Base-by-base conservation (phyloP, 1,284 basidiomycete genomes). In the Apiotrichum brassicae region DNA sequence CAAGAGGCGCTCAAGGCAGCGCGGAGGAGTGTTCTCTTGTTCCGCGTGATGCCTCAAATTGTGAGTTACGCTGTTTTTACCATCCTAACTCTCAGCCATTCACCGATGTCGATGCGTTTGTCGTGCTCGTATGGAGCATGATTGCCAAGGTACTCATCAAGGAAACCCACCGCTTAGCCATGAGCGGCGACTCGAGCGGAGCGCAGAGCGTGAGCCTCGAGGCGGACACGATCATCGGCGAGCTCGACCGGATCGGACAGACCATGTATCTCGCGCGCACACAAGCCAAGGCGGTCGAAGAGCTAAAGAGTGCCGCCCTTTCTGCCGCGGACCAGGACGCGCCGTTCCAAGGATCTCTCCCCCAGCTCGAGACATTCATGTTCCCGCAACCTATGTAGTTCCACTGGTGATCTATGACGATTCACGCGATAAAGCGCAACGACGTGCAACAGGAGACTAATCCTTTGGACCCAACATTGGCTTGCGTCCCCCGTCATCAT, bases 71-170 rank as follows among this genome's bases (percentile, higher is more conserved):
- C 14, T 9, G 9, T 7, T 22, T 3, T 7, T 19, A 5, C 37
- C 20, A 14, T 13, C 37, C 14, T 6, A 23, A 24, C 22, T 6
- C 19, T 20, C 40, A 70, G 66, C 61, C 65, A 1, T 55, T 61
- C 36, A 54, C 58, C 1, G 69, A 69, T 36, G 61, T 67, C 23
- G 69, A 71, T 37, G 61, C 64, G 11, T 65, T 68, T 46, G 51
- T 62, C 6, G 51, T 67, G 13, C 54, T 68, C 23, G 62, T 70
- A 16, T 71, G 68, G 69, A 62, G 62, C 43, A 61, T 71, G 58
- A 59, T 68, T 16, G 59, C 61, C 26, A 67, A 66, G 46, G 51
- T 60, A 1, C 49, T 71, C 25, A 51, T 68, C 50, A 70, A 70
- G 51, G 69, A 71, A 53, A 44, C 63, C 35, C 60, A 64, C 34